Evolutionary conservation across 257 asterid species (phyloP).

Genomic region (Solanum clarkiae): DNA sequence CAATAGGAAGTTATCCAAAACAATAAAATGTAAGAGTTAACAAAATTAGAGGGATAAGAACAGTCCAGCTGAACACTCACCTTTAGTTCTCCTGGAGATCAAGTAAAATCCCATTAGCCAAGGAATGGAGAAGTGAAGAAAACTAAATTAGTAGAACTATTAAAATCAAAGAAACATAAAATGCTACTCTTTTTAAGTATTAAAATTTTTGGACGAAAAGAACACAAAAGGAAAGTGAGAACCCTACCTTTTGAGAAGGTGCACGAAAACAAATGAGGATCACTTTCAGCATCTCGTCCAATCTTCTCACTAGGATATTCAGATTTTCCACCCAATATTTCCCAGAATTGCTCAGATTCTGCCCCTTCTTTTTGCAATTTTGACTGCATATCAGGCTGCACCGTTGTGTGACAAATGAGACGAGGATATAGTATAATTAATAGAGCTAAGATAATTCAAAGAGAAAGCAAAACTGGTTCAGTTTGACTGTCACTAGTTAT

Average conservation of each 20-base stretch:
- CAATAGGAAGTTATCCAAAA: neutral
- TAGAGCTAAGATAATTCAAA: neutral
- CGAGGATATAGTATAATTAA: neutral
- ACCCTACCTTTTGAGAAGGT: slow-evolving; percentile 55
- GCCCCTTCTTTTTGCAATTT: slow-evolving; percentile 91
- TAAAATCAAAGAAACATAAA: neutral
- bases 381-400: slow-evolving; percentile 87
- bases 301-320: slow-evolving; percentile 95
- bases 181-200: neutral
- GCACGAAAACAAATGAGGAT: slow-evolving; percentile 91
- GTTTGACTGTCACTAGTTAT: neutral
- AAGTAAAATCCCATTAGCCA: slow-evolving; percentile 19
- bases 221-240: neutral
- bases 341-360: slow-evolving; percentile 96
- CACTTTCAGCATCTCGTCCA: slow-evolving; percentile 66
- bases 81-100: slow-evolving; percentile 77
- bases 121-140: slow-evolving; percentile 9
- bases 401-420: neutral
- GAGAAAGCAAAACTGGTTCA: neutral
- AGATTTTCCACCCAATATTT: slow-evolving; percentile 81
- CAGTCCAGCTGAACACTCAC: slow-evolving; percentile 26
- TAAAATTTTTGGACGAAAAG: neutral
- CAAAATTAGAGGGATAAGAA: neutral
- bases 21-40: neutral
- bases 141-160: slow-evolving; percentile 23